These are phyloP conservation scores for Aspergillus affinis DNA, from an alignment of 495 filamentous ascomycete genomes.

Conservation along the genomic window DNA sequence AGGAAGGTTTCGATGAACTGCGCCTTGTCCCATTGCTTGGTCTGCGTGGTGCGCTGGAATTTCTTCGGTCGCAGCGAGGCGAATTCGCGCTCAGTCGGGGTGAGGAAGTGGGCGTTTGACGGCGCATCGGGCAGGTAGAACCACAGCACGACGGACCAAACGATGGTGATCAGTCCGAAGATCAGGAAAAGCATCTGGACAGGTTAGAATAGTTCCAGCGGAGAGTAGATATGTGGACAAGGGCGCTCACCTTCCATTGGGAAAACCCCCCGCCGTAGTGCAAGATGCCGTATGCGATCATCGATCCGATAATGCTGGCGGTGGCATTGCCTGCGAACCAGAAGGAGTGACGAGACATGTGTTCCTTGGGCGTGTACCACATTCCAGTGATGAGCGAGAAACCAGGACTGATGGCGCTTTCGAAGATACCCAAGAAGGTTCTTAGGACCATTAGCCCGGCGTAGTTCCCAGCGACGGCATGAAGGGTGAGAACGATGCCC, in stretches of 20 bases:
- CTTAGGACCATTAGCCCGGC: constrained; percentile 45
- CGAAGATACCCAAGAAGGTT: constrained; percentile 48
- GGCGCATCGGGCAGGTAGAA: constrained; percentile 50
- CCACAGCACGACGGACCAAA: constrained; percentile 36
- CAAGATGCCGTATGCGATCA: constrained; percentile 49
- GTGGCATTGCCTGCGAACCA: constrained; percentile 53
- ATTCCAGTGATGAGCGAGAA: constrained; percentile 31
- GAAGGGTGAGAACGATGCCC: constrained; percentile 49
- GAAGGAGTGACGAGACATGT: constrained; percentile 48
- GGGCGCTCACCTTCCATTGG: constrained; percentile 38
- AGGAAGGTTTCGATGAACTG: constrained; percentile 47
- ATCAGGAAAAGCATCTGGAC: constrained; percentile 31
- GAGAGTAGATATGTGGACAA: neutral
- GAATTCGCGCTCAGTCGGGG: constrained; percentile 40
- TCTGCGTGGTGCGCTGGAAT: constrained; percentile 53
- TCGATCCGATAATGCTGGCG: constrained; percentile 47
- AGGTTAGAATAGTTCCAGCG: neutral
- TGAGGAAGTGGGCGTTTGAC: constrained; percentile 40
- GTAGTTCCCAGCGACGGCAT: constrained; percentile 46
- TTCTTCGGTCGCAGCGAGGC: constrained; percentile 49
- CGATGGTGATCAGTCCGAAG: constrained; percentile 36
- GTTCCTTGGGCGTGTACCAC: constrained; percentile 47
- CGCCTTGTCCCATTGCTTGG: constrained; percentile 47
- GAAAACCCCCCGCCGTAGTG: constrained; percentile 39
- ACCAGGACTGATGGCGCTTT: constrained; percentile 35